Base-by-base conservation (phyloP, 306 rosid species). In the Sindora glabra region DNA sequence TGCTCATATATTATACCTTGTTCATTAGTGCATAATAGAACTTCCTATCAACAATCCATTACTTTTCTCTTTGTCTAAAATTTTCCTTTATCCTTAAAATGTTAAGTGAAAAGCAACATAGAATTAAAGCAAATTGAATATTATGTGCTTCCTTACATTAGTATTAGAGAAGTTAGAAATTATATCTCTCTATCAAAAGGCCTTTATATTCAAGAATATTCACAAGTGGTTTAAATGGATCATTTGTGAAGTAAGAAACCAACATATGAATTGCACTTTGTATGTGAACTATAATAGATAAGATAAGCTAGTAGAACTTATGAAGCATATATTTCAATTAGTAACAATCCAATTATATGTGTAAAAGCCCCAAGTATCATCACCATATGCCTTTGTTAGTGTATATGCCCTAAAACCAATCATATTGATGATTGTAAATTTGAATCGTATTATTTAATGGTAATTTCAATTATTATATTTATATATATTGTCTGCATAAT, bases 31-130 rank as follows among this genome's bases (percentile, higher is more conserved):
- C 86, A 67, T 65, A 59, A 67, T 96, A 91, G 55, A 91, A 95
- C 79, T 68, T 80, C 80, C 96, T 83, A 79, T 91, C 97, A 24
- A 91, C 77, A 39, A 80, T 75, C 97, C 97, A 91, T 50, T 91
- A 91, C 71, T 77, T 89, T 78, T 83, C 86, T 61, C 96, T 96
- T 19, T 52, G 77, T 55, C 64, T 83, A 48, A 87, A 68, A 56
- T 91, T 89, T 61, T 91, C 83, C 68, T 50, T 73, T 69, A 87
- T 73, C 55, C 97, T 91, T 63, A 46, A 48, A 40, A 36, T 86
- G 70, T 42, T 44, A 63, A 46, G 29, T 13, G 63, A 69, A 80
- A 37, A 27, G 37, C n/a, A 46, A 17, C 36, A 61, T 21, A 41
- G 12, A 57, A 46, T 64, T 30, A 14, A 76, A 9, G 19, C 56